Evolutionary conservation across 1,139 yeast genomes (phyloP).

Genomic region (Chernovozyma sophiae-reginae): DNA sequence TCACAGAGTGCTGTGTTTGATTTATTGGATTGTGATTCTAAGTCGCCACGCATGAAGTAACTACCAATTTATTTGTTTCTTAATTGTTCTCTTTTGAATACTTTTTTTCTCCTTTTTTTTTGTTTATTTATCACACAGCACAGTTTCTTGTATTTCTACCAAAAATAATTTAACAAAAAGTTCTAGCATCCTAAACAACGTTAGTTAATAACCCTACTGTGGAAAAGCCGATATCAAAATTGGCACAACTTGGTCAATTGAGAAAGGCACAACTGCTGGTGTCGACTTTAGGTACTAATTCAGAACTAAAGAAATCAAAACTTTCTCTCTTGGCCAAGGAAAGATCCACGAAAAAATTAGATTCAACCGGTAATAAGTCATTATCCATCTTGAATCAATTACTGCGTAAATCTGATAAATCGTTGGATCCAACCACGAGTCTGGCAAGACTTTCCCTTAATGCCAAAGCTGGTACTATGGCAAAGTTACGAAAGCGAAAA

Average conservation of each 20-base stretch:
- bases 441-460: not conserved
- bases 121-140: too few species aligned
- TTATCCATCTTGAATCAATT: constrained; percentile 1
- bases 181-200: constrained; percentile 20
- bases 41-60: not conserved
- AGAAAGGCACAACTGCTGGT: constrained; percentile 9
- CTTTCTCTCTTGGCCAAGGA: constrained; percentile 47
- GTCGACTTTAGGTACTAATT: constrained; percentile 2
- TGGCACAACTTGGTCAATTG: constrained; percentile 19
- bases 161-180: constrained; percentile 6
- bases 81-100: too few species aligned
- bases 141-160: not conserved
- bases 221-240: constrained; percentile 8
- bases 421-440: not conserved
- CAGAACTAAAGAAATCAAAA: constrained; percentile 24
- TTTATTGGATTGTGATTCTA: not conserved
- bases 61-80: not conserved
- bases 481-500: not conserved
- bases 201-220: not conserved
- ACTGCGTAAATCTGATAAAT: not conserved
- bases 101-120: too few species aligned
- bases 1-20: constrained; percentile 1
- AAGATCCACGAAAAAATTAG: constrained; percentile 20
- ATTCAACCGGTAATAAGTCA: not conserved
- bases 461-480: not conserved